Percentiles rank a stretch among this genome's conserved stretches.
Conservation (phyloP, 2,329 filamentous ascomycete genomes). For the Coniochaeta ligniaria region DNA sequence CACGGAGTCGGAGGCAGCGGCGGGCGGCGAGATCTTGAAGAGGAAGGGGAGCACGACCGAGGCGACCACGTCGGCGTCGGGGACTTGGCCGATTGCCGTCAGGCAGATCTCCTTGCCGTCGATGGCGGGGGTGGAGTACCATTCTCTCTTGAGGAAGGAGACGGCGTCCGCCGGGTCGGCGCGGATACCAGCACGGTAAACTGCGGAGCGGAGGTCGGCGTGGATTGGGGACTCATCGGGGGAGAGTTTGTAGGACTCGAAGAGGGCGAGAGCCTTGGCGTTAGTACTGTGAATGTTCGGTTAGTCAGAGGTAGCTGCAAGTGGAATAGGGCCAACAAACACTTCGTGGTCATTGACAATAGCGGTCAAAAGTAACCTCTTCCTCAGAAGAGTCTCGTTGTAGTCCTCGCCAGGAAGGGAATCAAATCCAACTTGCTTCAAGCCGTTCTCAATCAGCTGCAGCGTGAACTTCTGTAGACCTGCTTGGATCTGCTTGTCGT, state of each 20-base stretch:
- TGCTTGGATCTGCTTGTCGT: slow-evolving; percentile 62
- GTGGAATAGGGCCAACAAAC: slow-evolving; percentile 40
- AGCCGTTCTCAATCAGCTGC: slow-evolving; percentile 66
- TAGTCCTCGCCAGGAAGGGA: slow-evolving; percentile 73
- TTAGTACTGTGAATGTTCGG: slow-evolving; percentile 39
- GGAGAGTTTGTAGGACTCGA: slow-evolving; percentile 70
- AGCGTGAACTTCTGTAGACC: slow-evolving; percentile 74
- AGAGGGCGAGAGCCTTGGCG: slow-evolving; percentile 68
- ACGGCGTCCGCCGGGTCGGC: slow-evolving; percentile 61
- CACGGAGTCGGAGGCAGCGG: slow-evolving; percentile 52
- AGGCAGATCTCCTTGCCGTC: slow-evolving; percentile 88
- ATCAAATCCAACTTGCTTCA: slow-evolving; percentile 80
- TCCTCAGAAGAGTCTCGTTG: slow-evolving; percentile 73
- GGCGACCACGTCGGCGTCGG: slow-evolving; percentile 59
- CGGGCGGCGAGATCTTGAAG: slow-evolving; percentile 55
- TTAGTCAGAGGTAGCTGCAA: too few species aligned
- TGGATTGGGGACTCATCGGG: slow-evolving; percentile 70
- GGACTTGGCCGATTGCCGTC: slow-evolving; percentile 65
- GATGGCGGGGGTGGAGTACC: slow-evolving; percentile 71
- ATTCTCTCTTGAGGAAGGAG: slow-evolving; percentile 76
- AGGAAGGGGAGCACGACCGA: slow-evolving; percentile 68
- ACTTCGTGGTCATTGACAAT: slow-evolving; percentile 68
- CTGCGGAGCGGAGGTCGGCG: slow-evolving; percentile 70
- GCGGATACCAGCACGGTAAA: slow-evolving; percentile 74
- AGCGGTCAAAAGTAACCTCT: slow-evolving; percentile 70